A percentile compares a stretch with the other conserved stretches of the same genome.
These are phyloP conservation scores for Cercospora sojina DNA, from an alignment of 2,329 filamentous ascomycete genomes.

Conservation along the genomic window DNA sequence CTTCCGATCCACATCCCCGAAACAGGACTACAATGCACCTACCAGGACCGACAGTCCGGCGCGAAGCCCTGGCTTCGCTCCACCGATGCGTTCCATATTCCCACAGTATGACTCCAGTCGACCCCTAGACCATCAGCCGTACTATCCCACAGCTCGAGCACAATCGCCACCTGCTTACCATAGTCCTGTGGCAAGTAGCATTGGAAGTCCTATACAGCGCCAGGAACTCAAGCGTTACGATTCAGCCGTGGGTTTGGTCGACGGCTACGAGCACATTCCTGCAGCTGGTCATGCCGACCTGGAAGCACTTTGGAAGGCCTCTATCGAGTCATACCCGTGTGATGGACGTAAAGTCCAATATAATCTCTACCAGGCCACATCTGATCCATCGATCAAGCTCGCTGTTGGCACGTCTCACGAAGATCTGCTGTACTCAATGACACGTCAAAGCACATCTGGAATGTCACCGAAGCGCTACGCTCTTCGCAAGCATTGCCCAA, in stretches of 20 bases:
- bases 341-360: slow-evolving; percentile 34
- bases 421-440: slow-evolving; percentile 32
- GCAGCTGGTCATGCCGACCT: slow-evolving; percentile 31
- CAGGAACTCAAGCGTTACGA: slow-evolving; percentile 29
- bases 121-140: slow-evolving; percentile 65
- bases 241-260: slow-evolving; percentile 32
- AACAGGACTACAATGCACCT: neutral
- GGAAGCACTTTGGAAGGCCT: slow-evolving; percentile 34
- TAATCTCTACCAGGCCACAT: slow-evolving; percentile 27
- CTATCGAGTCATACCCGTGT: slow-evolving; percentile 25
- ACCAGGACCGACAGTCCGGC: slow-evolving; percentile 4
- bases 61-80: slow-evolving; percentile 25
- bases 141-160: slow-evolving; percentile 60
- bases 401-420: slow-evolving; percentile 28
- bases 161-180: slow-evolving; percentile 60
- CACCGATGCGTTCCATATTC: slow-evolving; percentile 68
- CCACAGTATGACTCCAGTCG: slow-evolving; percentile 69
- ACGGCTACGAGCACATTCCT: slow-evolving; percentile 36
- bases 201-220: slow-evolving; percentile 39
- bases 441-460: slow-evolving; percentile 14
- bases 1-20: slow-evolving; percentile 21
- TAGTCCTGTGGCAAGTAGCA: slow-evolving; percentile 63
- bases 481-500: slow-evolving; percentile 31
- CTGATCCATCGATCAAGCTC: slow-evolving; percentile 22
- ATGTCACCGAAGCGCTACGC: slow-evolving; percentile 25